A percentile compares a stretch with the other conserved stretches of the same genome.
Evolutionary conservation across 2,329 filamentous ascomycete species (phyloP).

Genomic region (Microdochium paspali): DNA sequence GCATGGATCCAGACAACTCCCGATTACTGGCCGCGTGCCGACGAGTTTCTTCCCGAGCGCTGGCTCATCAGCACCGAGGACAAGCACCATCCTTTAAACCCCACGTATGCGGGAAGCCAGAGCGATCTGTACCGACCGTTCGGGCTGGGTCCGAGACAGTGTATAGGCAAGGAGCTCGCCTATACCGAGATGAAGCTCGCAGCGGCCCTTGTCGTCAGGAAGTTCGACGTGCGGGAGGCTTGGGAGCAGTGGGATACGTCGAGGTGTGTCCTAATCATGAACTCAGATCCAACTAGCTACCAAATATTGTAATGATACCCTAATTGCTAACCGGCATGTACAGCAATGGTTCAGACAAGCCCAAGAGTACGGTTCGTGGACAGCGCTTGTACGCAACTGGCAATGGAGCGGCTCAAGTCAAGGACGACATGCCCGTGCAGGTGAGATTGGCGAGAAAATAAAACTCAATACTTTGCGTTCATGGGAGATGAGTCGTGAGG

Average conservation of each 20-base stretch:
- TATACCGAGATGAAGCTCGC: conserved; percentile 42
- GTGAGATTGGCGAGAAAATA: not conserved
- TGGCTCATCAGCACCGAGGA: conserved; percentile 11
- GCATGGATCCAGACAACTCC: not conserved
- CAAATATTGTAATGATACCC: not conserved
- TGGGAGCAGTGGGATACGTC: conserved; percentile 17
- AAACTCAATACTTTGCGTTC: no score
- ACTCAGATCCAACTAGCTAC: not conserved
- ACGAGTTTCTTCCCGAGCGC: conserved; percentile 4
- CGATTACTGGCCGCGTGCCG: conserved; percentile 2
- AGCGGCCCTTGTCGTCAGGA: conserved; percentile 34
- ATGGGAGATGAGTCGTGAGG: no score
- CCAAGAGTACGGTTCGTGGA: not conserved
- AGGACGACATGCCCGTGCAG: conserved; percentile 1
- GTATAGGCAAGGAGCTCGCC: conserved; percentile 39
- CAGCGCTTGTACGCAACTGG: not conserved
- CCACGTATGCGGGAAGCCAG: conserved; percentile 28
- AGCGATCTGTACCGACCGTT: conserved; percentile 36
- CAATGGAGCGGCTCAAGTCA: not conserved
- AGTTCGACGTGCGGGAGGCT: conserved; percentile 34
- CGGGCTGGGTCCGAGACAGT: conserved; percentile 36
- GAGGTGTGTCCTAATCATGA: not conserved
- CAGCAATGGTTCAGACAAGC: not conserved
- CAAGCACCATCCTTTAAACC: conserved; percentile 2
- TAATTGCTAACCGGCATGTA: not conserved